Base-by-base conservation (phyloP, 140 eudicot species). In the Oenanthe javanica region DNA sequence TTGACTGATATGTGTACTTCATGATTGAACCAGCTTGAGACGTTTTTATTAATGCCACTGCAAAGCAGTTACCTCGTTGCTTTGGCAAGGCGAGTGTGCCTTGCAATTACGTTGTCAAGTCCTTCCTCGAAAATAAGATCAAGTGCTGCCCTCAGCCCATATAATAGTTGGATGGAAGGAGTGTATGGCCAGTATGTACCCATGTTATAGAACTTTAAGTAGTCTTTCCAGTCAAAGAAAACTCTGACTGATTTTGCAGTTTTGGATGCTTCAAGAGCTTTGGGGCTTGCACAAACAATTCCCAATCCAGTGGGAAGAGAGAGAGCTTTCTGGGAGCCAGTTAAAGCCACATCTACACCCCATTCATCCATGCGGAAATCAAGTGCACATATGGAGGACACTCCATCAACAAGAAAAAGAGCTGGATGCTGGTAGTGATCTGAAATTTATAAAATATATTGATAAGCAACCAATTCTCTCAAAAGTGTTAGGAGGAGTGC, bases 291-390 rank as follows among this genome's bases (percentile, higher is more conserved):
- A 69, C 99, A 95, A 72, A 95, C 97, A 51, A 95, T 92, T 47
- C 99, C 99, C 82, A 95, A 46, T 51, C 99, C 99, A 19, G 99
- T 95, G 40, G 99, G 99, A 55, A 95, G 97, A 61, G 99, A 95
- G 16, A 95, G 95, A 36, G 99, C 99, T 80, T 95, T 95, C 80
- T 95, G 99, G 13, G 99, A 95, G 14, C 99, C 99, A 12, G 99
- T 95, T 45, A 95, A 77, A 11, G 99, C 99, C 82, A 95, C 99
- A 80, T 95, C 99, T 1, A 95, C 84, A 16, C 99, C 99, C 99
- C 99, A 95, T 82, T 95, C 99, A 59, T 95, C 99, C 99, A 95
- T 95, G 84, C 99, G 97, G 79, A 95, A 95, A 86, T 95, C 99
- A 64, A 95, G 90, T 9, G 99, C 99, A 76, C 99, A 92, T 40